Percentiles rank a stretch among this genome's conserved stretches.
Evolutionary conservation across 2,329 filamentous ascomycete species (phyloP).

Genomic region (Hirsutella thompsonii): DNA sequence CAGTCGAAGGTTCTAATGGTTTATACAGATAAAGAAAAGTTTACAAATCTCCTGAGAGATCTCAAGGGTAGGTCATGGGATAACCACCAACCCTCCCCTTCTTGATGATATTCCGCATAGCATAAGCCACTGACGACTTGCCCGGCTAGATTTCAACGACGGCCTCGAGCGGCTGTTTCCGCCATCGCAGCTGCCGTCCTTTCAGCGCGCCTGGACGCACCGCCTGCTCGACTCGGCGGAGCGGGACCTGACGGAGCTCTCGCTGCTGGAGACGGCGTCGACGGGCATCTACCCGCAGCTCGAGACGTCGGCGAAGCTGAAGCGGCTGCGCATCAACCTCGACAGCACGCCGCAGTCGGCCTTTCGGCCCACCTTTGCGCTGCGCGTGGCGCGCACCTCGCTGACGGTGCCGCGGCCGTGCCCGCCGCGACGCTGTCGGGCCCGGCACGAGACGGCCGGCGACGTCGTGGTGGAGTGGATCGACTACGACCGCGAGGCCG

Average conservation of each 20-base stretch:
- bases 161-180: conserved; percentile 34
- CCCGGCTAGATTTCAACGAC: conserved; percentile 30
- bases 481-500: conserved; percentile 26
- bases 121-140: not conserved
- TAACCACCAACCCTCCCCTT: not conserved
- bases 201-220: conserved; percentile 32
- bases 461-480: conserved; percentile 31
- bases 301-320: conserved; percentile 27
- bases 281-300: conserved; percentile 28
- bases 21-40: conserved; percentile 30
- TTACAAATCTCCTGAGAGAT: conserved; percentile 24
- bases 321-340: conserved; percentile 32
- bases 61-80: conserved; percentile 23
- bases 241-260: conserved; percentile 26
- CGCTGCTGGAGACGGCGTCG: conserved; percentile 27
- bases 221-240: conserved; percentile 31
- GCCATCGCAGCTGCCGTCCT: conserved; percentile 23
- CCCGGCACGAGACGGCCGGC: conserved; percentile 18
- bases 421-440: conserved; percentile 14
- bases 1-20: not conserved
- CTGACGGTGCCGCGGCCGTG: conserved; percentile 12
- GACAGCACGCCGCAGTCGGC: conserved; percentile 24
- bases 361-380: conserved; percentile 28
- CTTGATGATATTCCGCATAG: too few species aligned
- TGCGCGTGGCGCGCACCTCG: conserved; percentile 22